Evolutionary conservation across 192 early-diverging fungal species (phyloP), one percentile per base, ranked within the genome.

Genomic region (Coemansia sp.): DNA sequence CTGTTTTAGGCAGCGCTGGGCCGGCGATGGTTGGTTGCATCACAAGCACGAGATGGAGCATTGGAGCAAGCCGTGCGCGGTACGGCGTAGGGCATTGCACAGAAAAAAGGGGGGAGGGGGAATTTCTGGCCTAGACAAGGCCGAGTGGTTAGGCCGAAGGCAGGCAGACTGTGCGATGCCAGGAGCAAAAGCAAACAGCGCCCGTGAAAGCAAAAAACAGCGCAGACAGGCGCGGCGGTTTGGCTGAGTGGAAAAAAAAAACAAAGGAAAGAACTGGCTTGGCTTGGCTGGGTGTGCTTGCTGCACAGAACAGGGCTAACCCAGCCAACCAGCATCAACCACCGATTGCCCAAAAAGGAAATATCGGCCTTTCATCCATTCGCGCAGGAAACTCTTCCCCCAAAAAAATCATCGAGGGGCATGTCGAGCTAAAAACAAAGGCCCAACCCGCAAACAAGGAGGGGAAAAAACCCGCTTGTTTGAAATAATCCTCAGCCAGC

Each of bases 311-410:
- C 55, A 56, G 31, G 29, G 30, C 55, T 32, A n/a, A 3, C 10
- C 55, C 55, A 32, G 55, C 55, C 55, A 56, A 56, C 55, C 55
- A 56, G 30, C 55, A 56, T 31, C 55, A 12, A 32, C 30, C 11
- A 22, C 30, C 11, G 55, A 33, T 56, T 56, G 29, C 55, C 55
- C 55, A 32, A 56, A 56, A 56, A 17, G 55, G 55, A 31, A 56
- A 56, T 32, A 56, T 56, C 55, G 55, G 55, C 55, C 55, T 56
- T 56, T 29, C 55, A 45, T 45, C 42, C 42, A 45, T 45, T 45
- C 42, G 42, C 42, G 42, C 42, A 45, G 42, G 42, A 45, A 32
- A 17, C 31, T 56, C 31, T 32, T 18, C 55, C 55, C 55, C 29
- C 16, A 56, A 56, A 56, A 56, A 56, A 31, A 11, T 14, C 11